These are phyloP conservation scores for Trametes maxima DNA, from an alignment of 768 basidiomycete species.

Conservation along the genomic window DNA sequence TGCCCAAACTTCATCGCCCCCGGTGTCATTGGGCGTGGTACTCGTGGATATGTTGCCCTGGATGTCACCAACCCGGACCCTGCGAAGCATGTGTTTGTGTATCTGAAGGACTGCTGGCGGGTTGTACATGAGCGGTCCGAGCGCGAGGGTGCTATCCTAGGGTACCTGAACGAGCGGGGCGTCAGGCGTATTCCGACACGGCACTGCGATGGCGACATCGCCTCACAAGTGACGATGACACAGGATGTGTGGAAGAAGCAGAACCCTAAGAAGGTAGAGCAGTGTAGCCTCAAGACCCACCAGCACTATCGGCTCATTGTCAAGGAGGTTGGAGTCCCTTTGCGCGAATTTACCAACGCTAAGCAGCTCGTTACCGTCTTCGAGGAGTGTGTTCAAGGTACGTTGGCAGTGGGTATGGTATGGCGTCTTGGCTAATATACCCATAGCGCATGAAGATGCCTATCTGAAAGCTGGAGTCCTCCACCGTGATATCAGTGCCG, in stretches of 20 bases:
- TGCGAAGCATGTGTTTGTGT: background rate
- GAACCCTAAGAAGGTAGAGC: background rate
- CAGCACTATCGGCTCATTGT: conserved; percentile 13
- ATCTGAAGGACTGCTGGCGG: conserved; percentile 6
- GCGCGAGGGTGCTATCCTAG: conserved; percentile 5
- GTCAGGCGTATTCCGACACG: background rate
- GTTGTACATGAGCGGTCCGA: background rate
- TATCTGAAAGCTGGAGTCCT: background rate
- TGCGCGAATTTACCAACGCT: background rate
- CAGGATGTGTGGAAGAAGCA: background rate
- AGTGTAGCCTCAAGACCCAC: background rate
- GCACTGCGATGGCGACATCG: conserved; percentile 4
- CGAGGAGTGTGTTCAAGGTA: background rate
- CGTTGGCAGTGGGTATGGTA: background rate
- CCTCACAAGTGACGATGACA: background rate
- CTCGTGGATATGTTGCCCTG: conserved; percentile 1
- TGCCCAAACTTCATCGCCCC: background rate
- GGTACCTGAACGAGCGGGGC: background rate
- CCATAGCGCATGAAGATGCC: conserved; percentile 10
- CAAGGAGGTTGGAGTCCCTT: conserved; percentile 1
- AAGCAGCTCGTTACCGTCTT: background rate
- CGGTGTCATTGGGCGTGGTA: background rate
- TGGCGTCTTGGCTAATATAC: background rate
- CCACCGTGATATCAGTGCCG: conserved; percentile 17
- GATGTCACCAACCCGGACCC: background rate